Base-by-base conservation (phyloP, 2,329 filamentous ascomycete genomes). In the Teratosphaeria viscida region DNA sequence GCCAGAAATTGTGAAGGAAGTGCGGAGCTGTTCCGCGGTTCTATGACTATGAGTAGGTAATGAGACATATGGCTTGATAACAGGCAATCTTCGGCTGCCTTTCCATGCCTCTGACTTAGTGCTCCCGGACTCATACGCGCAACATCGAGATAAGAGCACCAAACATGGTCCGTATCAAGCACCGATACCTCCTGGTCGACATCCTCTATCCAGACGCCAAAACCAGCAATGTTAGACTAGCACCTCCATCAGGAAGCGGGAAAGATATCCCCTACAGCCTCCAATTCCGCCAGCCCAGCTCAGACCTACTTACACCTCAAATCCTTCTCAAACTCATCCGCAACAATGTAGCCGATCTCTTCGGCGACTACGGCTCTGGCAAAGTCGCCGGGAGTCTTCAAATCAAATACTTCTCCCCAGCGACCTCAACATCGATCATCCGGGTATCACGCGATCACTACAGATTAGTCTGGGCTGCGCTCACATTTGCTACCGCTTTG, bases 371-470 rank as follows among this genome's bases (percentile, higher is more conserved):
- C 76, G 94, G 94, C 0, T 80, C 87, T 23, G 92, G 92, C 0
- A 84, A 87, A 57, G 79, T 90, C 0, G 83, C 85, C 14, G 82
- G 84, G 2, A 85, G 83, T 60, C 75, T 96, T 5, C 82, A 92
- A 90, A 49, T 99, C 57, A 96, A 96, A 78, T 99, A 99, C 73
- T 81, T 95, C 57, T 96, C 91, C 0, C 80, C 85, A 3, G 88
- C 91, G n/a, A 99, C 94, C 0, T 95, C 90, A 5, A 99, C 92
- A 1, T 90, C 92, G 58, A 99, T 99, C 61, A 79, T 99, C 47
- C 85, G 89, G 63, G 90, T 92, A 64, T 85, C 89, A 2, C 85
- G 94, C 60, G 85, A 86, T 16, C 86, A 95, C 65, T 95, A 92
- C 72, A 83, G 90, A 54, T 82, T 96, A 63, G 86, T 96, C 4